These are phyloP conservation scores for Paramecium caudatum DNA, from an alignment of 73 alveolate genomes.

Conservation along the genomic window DNA sequence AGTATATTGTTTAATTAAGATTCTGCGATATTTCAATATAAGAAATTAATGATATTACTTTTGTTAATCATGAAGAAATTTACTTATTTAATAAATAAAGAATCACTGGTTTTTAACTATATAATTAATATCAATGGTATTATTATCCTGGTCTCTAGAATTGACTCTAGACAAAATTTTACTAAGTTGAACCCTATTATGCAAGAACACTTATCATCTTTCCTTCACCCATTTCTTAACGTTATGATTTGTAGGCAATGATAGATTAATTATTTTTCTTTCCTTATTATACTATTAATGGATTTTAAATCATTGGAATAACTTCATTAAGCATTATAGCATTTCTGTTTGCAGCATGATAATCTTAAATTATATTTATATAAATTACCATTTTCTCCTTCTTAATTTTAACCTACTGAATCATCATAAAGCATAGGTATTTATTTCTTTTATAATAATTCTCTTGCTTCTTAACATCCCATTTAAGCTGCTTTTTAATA, in stretches of 20 bases:
- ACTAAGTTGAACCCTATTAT: neutral
- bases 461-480: slow-evolving; percentile 67
- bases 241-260: neutral
- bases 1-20: too few relatives aligned
- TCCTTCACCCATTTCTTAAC: slow-evolving; percentile 7
- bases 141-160: neutral
- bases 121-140: too few relatives aligned
- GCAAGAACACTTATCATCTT: slow-evolving; percentile 42
- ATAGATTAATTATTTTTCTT: slow-evolving; percentile 5
- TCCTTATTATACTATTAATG: neutral
- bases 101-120: too few relatives aligned
- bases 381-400: neutral
- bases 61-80: too few relatives aligned
- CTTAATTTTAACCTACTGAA: neutral
- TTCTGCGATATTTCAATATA: too few relatives aligned
- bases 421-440: slow-evolving; percentile 58
- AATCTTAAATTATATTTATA: neutral
- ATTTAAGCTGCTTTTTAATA: slow-evolving; percentile 34
- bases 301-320: neutral
- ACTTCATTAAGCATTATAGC: slow-evolving; percentile 9
- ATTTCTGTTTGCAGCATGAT: neutral
- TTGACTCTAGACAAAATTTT: neutral
- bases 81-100: too few relatives aligned
- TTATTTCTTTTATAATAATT: slow-evolving; percentile 13
- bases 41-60: too few relatives aligned